These are phyloP conservation scores for Erysiphe pulchra DNA, from an alignment of 2,329 filamentous ascomycete species.

Conservation along the genomic window DNA sequence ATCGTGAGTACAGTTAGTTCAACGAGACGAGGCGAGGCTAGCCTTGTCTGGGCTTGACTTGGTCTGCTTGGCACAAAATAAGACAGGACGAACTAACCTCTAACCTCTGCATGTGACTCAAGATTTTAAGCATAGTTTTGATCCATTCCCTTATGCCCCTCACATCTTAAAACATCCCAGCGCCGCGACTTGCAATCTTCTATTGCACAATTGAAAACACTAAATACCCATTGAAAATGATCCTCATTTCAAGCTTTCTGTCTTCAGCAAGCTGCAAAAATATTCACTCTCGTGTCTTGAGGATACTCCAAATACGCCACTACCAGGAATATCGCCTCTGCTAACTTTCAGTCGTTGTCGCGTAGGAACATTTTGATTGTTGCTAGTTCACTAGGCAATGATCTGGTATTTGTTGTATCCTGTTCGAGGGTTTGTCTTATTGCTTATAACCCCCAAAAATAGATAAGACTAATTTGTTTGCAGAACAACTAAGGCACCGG, in stretches of 20 bases:
- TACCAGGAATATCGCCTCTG: not conserved
- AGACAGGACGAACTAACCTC: no score
- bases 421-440: conserved; percentile 38
- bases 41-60: no score
- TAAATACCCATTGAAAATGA: not conserved
- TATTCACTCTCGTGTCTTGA: not conserved
- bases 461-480: conserved; percentile 4
- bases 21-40: no score
- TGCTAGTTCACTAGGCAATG: conserved; percentile 18
- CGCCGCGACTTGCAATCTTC: no score
- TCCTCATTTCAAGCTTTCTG: not conserved
- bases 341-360: not conserved
- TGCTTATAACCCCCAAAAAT: not conserved
- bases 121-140: no score
- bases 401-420: conserved; percentile 60
- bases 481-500: conserved; percentile 51
- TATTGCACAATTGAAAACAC: no score
- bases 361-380: conserved; percentile 1
- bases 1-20: no score
- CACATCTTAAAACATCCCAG: no score
- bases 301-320: not conserved
- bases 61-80: no score
- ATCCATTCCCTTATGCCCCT: no score
- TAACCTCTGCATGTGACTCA: no score
- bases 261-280: not conserved